Evolutionary conservation across 306 rosid genomes (phyloP).

Genomic region (Datisca glomerata): DNA sequence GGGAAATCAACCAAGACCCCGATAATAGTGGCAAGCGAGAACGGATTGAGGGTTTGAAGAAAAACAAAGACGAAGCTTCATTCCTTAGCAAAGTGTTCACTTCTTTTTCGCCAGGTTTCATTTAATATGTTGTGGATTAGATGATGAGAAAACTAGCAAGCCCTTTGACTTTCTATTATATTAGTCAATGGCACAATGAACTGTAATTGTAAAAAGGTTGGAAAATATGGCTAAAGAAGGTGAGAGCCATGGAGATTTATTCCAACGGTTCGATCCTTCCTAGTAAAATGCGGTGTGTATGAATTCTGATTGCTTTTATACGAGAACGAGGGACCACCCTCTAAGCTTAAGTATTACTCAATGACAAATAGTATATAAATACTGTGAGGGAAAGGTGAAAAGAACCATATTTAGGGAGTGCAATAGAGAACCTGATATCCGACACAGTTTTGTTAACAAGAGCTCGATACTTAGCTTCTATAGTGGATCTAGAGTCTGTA

Average conservation of each 20-base stretch:
- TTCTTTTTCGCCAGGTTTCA: neutral
- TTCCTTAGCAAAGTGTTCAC: neutral
- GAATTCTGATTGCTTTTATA: neutral
- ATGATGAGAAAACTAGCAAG: neutral
- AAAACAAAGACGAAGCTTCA: neutral
- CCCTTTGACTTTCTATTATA: neutral
- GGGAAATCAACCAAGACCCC: neutral
- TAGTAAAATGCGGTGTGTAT: neutral
- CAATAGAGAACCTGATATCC: constrained; percentile 2
- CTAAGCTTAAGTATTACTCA: constrained; percentile 11
- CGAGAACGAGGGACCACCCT: constrained; percentile 5
- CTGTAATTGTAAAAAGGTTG: neutral
- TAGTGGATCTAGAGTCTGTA: too few species aligned
- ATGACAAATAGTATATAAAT: constrained; percentile 7
- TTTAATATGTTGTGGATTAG: neutral
- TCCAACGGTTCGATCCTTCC: neutral
- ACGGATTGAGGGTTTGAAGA: neutral
- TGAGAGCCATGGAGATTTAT: neutral
- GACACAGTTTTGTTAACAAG: too few species aligned
- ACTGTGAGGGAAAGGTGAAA: constrained; percentile 8
- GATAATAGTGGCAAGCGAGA: neutral
- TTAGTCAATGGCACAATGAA: neutral
- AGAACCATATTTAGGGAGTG: constrained; percentile 10
- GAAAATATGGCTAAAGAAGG: neutral
- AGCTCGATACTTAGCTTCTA: too few species aligned